phyloP scores from a whole-genome alignment of 495 filamentous ascomycete genomes.

The Clavariopsis aquatica region DNA sequence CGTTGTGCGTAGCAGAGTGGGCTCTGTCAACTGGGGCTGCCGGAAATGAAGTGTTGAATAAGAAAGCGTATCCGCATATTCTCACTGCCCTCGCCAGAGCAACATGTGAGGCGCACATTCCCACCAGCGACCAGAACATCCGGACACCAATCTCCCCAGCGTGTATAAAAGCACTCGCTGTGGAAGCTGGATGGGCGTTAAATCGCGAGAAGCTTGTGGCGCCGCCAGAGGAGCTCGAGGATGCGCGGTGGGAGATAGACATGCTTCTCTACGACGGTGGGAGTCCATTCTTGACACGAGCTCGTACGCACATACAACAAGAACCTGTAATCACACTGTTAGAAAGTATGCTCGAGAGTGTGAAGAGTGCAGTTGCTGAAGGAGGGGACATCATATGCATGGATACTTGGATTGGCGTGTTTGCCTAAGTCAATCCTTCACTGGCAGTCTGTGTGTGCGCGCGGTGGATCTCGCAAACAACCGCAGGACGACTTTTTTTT shows the following conservation, averaged over 20 bases:
- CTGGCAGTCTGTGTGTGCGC: no score
- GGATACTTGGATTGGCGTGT: not conserved
- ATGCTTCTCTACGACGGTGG: constrained; percentile 6
- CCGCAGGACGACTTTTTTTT: no score
- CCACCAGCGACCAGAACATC: constrained; percentile 14
- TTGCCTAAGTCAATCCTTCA: not conserved
- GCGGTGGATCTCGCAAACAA: no score
- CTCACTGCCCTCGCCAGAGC: constrained; percentile 15
- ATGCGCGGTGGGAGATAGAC: constrained; percentile 20
- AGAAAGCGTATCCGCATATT: constrained; percentile 6
- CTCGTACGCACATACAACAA: not conserved
- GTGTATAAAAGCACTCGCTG: constrained; percentile 8
- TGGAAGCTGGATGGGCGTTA: constrained; percentile 12
- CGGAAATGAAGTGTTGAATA: not conserved
- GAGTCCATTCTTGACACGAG: not conserved
- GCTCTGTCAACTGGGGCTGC: not conserved
- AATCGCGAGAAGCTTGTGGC: not conserved
- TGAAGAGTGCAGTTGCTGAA: not conserved
- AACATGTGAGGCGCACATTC: constrained; percentile 21
- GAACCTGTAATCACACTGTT: not conserved
- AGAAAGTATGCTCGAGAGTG: constrained; percentile 3
- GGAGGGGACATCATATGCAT: not conserved
- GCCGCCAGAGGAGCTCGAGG: constrained; percentile 2
- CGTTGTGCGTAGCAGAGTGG: constrained; percentile 20
- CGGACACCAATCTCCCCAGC: constrained; percentile 1